Conservation (phyloP, 2,329 filamentous ascomycete genomes). For the Zymoseptoria ardabiliae region DNA sequence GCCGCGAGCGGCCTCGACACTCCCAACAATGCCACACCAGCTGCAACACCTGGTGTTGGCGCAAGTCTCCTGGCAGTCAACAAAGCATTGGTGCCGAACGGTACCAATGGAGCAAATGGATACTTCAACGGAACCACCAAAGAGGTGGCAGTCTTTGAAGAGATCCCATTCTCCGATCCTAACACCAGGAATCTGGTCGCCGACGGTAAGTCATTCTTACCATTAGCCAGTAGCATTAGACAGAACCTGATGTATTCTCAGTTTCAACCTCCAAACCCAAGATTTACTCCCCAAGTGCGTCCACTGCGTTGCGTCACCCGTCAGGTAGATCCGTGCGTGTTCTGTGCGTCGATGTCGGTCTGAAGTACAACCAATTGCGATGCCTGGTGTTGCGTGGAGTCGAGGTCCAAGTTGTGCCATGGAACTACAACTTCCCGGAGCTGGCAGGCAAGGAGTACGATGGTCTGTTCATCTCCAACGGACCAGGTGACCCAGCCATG, state of each 20-base stretch:
- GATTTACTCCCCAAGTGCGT: conserved; percentile 69
- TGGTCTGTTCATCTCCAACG: conserved; percentile 95
- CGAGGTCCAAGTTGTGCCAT: conserved; percentile 89
- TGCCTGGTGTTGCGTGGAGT: conserved; percentile 87
- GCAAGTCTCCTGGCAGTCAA: conserved; percentile 25
- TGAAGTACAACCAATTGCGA: conserved; percentile 96
- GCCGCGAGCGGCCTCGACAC: conserved; percentile 21
- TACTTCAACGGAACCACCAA: conserved; percentile 24
- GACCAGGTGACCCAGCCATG: conserved; percentile 87
- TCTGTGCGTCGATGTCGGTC: conserved; percentile 88
- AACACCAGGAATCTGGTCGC: conserved; percentile 89
- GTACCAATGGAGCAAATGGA: conserved; percentile 29
- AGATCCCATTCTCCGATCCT: conserved; percentile 82
- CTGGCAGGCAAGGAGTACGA: conserved; percentile 80
- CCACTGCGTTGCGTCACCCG: conserved; percentile 71
- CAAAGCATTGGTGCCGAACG: conserved; percentile 16
- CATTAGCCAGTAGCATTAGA: conserved; percentile 17
- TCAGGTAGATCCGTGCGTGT: conserved; percentile 82
- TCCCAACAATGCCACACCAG: conserved; percentile 25
- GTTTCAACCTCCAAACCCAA: conserved; percentile 85
- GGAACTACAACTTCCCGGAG: conserved; percentile 83
- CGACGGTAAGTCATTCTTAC: conserved; percentile 62
- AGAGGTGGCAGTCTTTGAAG: conserved; percentile 54
- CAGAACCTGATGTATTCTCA: conserved; percentile 39
- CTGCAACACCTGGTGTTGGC: conserved; percentile 35